Evolutionary conservation across 2,329 filamentous ascomycete species (phyloP).

Genomic region (Metarhizium guizhouense): DNA sequence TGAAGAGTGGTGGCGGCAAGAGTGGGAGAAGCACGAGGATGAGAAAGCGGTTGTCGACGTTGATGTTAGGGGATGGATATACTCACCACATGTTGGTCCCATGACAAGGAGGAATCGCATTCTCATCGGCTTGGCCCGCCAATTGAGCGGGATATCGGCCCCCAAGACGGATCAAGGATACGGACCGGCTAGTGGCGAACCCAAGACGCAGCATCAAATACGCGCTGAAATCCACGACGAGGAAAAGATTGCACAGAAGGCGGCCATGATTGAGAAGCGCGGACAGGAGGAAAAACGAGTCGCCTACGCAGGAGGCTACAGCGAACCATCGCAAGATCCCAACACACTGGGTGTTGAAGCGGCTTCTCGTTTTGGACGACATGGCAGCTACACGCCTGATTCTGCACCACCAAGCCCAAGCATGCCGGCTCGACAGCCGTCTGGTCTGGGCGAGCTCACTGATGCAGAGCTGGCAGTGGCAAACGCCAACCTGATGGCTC

Average conservation of each 20-base stretch:
- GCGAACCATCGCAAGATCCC: constrained; percentile 49
- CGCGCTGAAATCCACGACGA: constrained; percentile 43
- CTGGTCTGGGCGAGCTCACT: constrained; percentile 50
- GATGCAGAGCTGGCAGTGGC: constrained; percentile 69
- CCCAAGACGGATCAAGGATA: constrained; percentile 37
- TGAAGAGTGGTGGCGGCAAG: constrained; percentile 64
- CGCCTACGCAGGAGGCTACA: constrained; percentile 65
- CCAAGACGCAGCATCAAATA: constrained; percentile 16
- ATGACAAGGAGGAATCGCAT: constrained; percentile 82
- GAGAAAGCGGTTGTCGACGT: constrained; percentile 85
- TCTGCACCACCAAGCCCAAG: constrained; percentile 36
- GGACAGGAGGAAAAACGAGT: constrained; percentile 64
- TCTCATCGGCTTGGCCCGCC: constrained; percentile 75
- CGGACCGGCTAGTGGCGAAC: constrained; percentile 5
- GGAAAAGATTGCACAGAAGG: constrained; percentile 64
- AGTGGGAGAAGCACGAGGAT: constrained; percentile 74
- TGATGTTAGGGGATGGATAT: constrained; percentile 93
- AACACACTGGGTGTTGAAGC: constrained; percentile 24
- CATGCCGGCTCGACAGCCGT: constrained; percentile 26
- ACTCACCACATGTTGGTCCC: constrained; percentile 73
- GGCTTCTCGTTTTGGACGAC: constrained; percentile 17
- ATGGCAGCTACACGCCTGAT: constrained; percentile 25
- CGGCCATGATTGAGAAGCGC: constrained; percentile 63
- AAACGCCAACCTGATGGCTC: constrained; percentile 79
- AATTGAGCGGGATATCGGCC: constrained; percentile 77